Base-by-base conservation (phyloP, 257 asterid species). In the Primulina huaijiensis region DNA sequence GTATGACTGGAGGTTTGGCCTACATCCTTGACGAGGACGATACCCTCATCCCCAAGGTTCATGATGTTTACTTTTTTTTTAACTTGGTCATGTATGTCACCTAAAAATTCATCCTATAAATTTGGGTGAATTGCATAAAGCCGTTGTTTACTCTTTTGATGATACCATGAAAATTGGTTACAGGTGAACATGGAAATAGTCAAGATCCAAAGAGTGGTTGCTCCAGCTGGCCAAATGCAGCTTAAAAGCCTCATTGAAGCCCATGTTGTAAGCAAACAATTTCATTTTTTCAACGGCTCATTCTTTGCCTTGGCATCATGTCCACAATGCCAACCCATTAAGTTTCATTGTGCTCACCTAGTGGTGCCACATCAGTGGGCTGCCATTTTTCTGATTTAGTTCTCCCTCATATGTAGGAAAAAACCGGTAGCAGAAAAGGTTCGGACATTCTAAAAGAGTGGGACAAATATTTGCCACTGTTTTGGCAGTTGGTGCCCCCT, bases 151-250 rank as follows among this genome's bases (percentile, higher is more conserved):
- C 29, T 14, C 38, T 3, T 55, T 9, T 14, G 20, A 30, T 27
- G 57, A 34, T 30, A 38, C 67, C 30, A 62, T 5, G 30, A 19
- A 29, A 69, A 5, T 9, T 72, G 60, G 29, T 60, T 37, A 77
- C 80, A 93, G 99, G 88, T 94, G 82, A 94, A 94, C 88, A 94
- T 87, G 84, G 99, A 94, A 83, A 94, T 94, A 20, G 99, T 94
- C 67, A 94, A 94, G 92, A 94, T 94, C 72, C 99, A 94, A 84
- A 86, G 95, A 89, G 97, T 94, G 37, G 82, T 89, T 57, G 97
- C 96, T 72, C 94, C 95, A 16, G 97, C 84, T 37, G 99, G 99
- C 46, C 99, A 94, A 84, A 83, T 86, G 95, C 99, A 87, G 82
- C 93, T 94, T 35, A 94, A 94, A 89, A 87, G 63, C 89, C 97